Conservation (phyloP, 2,329 filamentous ascomycete species). For the Tolypocladium nubicola region DNA sequence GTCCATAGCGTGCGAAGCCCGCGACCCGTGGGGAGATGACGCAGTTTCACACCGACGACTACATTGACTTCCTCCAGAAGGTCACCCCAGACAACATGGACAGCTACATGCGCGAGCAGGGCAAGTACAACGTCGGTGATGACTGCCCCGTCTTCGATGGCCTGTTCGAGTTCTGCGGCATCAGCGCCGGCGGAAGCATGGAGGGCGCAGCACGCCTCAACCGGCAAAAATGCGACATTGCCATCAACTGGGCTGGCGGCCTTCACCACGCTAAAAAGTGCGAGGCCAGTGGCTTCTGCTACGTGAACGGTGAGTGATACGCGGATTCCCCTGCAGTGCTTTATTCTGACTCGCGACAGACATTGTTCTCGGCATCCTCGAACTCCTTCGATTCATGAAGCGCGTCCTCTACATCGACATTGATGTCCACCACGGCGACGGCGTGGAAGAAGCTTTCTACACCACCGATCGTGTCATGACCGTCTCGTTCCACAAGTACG, state of each 20-base stretch:
- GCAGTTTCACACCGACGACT: slow-evolving; percentile 89
- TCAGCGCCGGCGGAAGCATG: slow-evolving; percentile 89
- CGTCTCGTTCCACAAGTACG: slow-evolving; percentile 92
- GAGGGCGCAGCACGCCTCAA: slow-evolving; percentile 86
- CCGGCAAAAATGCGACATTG: slow-evolving; percentile 87
- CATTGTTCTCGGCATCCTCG: slow-evolving; percentile 90
- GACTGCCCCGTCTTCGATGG: slow-evolving; percentile 98
- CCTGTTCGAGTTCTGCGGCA: slow-evolving; percentile 91
- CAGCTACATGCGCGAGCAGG: slow-evolving; percentile 78
- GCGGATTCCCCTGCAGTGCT: no score
- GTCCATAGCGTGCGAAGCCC: slow-evolving; percentile 62
- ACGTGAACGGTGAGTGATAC: slow-evolving; percentile 69
- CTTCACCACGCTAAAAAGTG: slow-evolving; percentile 96
- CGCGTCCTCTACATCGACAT: slow-evolving; percentile 98
- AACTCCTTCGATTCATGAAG: slow-evolving; percentile 81
- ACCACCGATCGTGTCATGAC: slow-evolving; percentile 90
- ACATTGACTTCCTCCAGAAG: slow-evolving; percentile 88
- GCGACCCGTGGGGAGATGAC: slow-evolving; percentile 84
- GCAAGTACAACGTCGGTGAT: slow-evolving; percentile 88
- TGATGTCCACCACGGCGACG: slow-evolving; percentile 88
- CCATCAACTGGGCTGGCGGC: slow-evolving; percentile 96
- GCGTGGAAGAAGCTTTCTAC: slow-evolving; percentile 88
- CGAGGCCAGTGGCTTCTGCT: slow-evolving; percentile 95
- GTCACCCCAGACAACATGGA: slow-evolving; percentile 99
- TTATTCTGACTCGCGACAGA: slow-evolving; percentile 39